Evolutionary conservation across 73 alveolate genomes (phyloP).

Genomic region (Stentor coeruleus): DNA sequence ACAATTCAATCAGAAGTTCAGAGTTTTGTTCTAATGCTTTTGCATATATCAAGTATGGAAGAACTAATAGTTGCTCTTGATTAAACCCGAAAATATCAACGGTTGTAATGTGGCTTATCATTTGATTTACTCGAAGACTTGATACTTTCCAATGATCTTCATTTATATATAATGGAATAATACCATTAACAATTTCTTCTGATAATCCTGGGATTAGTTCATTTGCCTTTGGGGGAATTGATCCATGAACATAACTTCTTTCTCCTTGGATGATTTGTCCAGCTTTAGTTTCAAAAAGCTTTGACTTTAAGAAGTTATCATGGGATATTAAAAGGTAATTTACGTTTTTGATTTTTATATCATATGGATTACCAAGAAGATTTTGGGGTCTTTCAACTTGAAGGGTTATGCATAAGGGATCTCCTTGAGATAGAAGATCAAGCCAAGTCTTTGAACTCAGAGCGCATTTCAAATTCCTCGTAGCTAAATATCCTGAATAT

Average conservation of each 20-base stretch:
- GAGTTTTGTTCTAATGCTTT: neutral
- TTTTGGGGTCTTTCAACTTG: neutral
- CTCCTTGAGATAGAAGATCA: slow-evolving; percentile 7
- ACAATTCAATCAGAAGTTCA: neutral
- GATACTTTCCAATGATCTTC: slow-evolving; percentile 5
- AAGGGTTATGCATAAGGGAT: neutral
- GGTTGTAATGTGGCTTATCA: neutral
- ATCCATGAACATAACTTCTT: slow-evolving; percentile 10
- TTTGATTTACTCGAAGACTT: neutral
- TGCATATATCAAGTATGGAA: neutral
- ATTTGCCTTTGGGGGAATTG: neutral
- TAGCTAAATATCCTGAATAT: neutral
- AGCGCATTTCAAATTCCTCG: neutral
- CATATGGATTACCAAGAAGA: slow-evolving; percentile 6
- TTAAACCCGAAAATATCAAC: neutral
- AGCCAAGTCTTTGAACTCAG: neutral
- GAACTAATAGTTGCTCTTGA: neutral
- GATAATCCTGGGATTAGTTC: neutral
- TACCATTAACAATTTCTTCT: neutral
- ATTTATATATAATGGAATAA: neutral
- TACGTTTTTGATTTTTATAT: neutral
- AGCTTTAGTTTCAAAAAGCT: slow-evolving; percentile 11
- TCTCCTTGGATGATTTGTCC: slow-evolving; percentile 4
- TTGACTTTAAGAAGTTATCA: slow-evolving; percentile 7
- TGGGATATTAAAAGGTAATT: neutral